These are phyloP conservation scores for Trapa incisa DNA, from an alignment of 345 rosid genomes.

Conservation along the genomic window DNA sequence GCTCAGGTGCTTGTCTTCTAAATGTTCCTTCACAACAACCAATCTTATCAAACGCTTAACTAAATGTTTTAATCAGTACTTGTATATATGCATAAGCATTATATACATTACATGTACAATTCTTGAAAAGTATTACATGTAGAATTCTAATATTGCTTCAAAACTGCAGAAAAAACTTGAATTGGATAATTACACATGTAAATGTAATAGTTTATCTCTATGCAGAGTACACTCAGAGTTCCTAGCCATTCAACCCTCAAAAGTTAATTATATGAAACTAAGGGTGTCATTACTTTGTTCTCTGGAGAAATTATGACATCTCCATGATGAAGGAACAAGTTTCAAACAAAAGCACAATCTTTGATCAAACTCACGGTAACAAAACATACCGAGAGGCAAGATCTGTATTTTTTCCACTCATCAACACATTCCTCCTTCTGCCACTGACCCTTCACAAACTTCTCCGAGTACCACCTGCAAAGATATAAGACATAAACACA, in stretches of 20 bases:
- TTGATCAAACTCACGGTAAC: no score
- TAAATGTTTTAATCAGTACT: neutral
- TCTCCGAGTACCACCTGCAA: conserved; percentile 76
- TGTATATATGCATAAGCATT: neutral
- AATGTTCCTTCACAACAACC: conserved; percentile 36
- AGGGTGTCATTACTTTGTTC: neutral
- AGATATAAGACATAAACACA: neutral
- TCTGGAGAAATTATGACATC: no score
- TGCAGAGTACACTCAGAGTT: no score
- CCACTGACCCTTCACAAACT: conserved; percentile 75
- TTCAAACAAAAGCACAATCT: no score
- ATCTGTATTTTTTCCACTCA: conserved; percentile 72
- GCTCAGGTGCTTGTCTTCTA: conserved; percentile 64
- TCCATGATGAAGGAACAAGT: no score
- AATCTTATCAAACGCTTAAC: neutral
- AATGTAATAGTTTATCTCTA: neutral
- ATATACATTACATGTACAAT: neutral
- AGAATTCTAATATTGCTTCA: neutral
- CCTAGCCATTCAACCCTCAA: no score
- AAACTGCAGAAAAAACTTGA: neutral
- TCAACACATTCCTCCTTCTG: conserved; percentile 55
- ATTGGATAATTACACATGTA: neutral
- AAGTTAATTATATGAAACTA: neutral
- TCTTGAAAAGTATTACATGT: no score
- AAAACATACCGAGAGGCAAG: conserved; percentile 54